These are phyloP conservation scores for Fusarium brevicatenulatum DNA, from an alignment of 2,329 filamentous ascomycete species.

Conservation along the genomic window DNA sequence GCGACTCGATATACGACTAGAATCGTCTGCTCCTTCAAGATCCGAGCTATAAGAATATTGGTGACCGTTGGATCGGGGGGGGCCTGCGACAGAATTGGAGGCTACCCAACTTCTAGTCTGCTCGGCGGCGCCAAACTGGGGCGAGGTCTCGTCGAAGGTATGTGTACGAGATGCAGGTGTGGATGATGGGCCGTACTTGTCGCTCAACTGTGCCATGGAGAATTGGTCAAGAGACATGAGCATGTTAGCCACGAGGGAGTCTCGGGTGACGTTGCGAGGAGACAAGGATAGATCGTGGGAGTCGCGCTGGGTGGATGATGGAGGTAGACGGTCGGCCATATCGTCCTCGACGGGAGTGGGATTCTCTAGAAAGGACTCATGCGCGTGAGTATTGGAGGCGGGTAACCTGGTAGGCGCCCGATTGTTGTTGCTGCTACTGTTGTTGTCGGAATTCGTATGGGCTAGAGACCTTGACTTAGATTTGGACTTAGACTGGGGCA, in stretches of 20 bases:
- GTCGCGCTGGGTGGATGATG: slow-evolving; percentile 59
- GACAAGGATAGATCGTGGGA: slow-evolving; percentile 89
- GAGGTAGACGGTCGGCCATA: slow-evolving; percentile 42
- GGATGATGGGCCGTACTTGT: slow-evolving; percentile 39
- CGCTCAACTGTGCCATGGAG: slow-evolving; percentile 60
- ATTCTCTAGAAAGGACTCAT: slow-evolving; percentile 47
- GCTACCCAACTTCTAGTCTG: slow-evolving; percentile 47
- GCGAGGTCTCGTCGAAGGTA: slow-evolving; percentile 43
- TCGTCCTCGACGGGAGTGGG: slow-evolving; percentile 46
- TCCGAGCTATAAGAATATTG: slow-evolving; percentile 71
- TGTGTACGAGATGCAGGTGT: slow-evolving; percentile 38
- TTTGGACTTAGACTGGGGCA: slow-evolving; percentile 27
- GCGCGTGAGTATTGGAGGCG: slow-evolving; percentile 36
- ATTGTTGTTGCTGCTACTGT: slow-evolving; percentile 40
- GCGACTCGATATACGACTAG: slow-evolving; percentile 64
- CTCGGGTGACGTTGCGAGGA: slow-evolving; percentile 79
- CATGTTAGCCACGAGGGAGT: slow-evolving; percentile 96
- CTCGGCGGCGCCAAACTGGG: slow-evolving; percentile 47
- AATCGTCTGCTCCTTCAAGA: slow-evolving; percentile 65
- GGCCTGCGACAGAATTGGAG: slow-evolving; percentile 39
- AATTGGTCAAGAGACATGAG: slow-evolving; percentile 91
- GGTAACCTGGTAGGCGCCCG: slow-evolving; percentile 42
- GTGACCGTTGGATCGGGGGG: slow-evolving; percentile 44
- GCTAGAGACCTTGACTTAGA: slow-evolving; percentile 36
- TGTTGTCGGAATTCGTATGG: slow-evolving; percentile 23